Conservation (phyloP, 768 basidiomycete species). For the Macrolepiota fuliginosa region DNA sequence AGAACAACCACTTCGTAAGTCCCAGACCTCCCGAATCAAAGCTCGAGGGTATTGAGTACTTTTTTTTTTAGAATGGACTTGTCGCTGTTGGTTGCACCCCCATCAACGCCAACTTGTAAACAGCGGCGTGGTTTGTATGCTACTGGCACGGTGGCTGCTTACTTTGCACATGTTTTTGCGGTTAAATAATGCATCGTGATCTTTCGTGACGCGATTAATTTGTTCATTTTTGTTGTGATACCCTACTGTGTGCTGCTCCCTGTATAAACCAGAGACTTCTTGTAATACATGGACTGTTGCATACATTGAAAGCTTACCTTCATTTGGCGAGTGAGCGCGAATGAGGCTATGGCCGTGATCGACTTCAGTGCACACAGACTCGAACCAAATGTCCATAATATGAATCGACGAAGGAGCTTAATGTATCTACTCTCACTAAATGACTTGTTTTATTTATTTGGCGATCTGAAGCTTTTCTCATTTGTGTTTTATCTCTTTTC, state of each 20-base stretch:
- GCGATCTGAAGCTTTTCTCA: too few relatives aligned
- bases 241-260: background rate
- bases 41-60: background rate
- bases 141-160: background rate
- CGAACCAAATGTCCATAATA: too few relatives aligned
- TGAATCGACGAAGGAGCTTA: too few relatives aligned
- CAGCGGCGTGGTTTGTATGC: background rate
- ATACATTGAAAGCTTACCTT: too few relatives aligned
- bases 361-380: too few relatives aligned
- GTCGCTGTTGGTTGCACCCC: conserved; percentile 22
- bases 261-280: background rate
- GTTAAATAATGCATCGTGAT: background rate
- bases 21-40: background rate
- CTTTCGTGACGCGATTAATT: background rate
- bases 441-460: too few relatives aligned
- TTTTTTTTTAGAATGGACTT: conserved; percentile 13
- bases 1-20: conserved; percentile 22
- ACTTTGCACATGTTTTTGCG: background rate
- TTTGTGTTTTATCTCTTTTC: background rate
- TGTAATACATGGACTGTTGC: background rate
- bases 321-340: too few relatives aligned
- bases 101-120: conserved; percentile 11
- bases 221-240: background rate
- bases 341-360: too few relatives aligned
- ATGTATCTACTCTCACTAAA: too few relatives aligned